A percentile compares a stretch with the other conserved stretches of the same genome.
Conservation (phyloP, 73 alveolate species). For the Uronychia binucleata region DNA sequence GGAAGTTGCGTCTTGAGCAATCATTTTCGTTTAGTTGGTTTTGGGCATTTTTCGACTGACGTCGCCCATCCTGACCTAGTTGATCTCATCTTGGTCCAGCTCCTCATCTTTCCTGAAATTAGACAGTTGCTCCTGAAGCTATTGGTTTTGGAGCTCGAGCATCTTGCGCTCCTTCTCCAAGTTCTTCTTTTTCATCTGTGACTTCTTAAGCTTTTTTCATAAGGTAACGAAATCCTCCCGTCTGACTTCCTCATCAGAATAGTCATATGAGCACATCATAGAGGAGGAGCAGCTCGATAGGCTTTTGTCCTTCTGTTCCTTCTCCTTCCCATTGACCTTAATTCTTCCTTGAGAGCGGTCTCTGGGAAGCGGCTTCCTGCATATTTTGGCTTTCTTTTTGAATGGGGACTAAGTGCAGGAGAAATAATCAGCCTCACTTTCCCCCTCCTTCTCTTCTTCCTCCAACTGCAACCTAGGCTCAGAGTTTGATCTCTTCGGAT, state of each 20-base stretch:
- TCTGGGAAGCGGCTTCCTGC: not conserved
- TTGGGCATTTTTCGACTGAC: not conserved
- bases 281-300: not conserved
- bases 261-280: not conserved
- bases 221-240: not conserved
- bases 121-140: not conserved
- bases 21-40: not conserved
- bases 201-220: not conserved
- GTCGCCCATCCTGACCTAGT: too few relatives aligned
- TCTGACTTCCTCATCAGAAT: not conserved
- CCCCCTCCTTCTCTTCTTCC: not conserved
- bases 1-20: not conserved
- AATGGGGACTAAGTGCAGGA: not conserved
- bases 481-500: not conserved
- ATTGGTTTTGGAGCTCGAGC: not conserved
- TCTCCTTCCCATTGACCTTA: not conserved
- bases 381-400: not conserved
- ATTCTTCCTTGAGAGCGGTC: not conserved
- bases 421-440: not conserved
- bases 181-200: not conserved
- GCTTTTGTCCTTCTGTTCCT: not conserved
- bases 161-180: not conserved
- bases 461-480: not conserved
- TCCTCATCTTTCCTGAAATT: not conserved
- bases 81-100: not conserved